phyloP scores from a whole-genome alignment of 2,329 filamentous ascomycete species.

The Aplosporella prunicola region DNA sequence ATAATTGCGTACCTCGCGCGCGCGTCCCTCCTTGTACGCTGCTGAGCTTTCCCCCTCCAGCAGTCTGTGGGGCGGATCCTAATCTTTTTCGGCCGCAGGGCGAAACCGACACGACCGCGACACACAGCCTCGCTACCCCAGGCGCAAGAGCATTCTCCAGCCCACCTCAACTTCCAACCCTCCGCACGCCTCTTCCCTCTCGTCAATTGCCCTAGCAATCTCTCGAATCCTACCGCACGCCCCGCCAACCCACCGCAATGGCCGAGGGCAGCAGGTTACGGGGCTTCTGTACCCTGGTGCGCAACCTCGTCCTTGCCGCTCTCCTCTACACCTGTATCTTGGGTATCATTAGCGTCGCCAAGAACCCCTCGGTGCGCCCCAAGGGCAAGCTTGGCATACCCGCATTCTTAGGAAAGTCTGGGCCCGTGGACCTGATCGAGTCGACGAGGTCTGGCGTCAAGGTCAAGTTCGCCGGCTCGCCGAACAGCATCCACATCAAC shows the following conservation, averaged over 20 bases:
- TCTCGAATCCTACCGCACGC: neutral
- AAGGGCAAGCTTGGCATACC: constrained; percentile 34
- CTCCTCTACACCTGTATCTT: constrained; percentile 35
- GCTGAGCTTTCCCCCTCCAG: too few relatives aligned
- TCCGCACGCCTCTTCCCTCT: too few relatives aligned
- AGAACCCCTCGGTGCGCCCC: constrained; percentile 30
- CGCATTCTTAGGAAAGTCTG: constrained; percentile 32
- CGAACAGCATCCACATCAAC: constrained; percentile 38
- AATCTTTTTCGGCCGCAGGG: too few relatives aligned
- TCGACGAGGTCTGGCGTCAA: constrained; percentile 31
- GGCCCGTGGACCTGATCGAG: constrained; percentile 32
- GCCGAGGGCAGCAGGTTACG: constrained; percentile 24
- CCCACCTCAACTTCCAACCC: too few relatives aligned
- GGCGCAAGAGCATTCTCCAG: too few relatives aligned
- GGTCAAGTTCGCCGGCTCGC: constrained; percentile 34
- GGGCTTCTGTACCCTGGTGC: constrained; percentile 29
- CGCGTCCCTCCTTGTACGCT: too few relatives aligned
- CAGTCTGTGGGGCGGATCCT: too few relatives aligned
- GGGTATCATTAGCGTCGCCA: constrained; percentile 32
- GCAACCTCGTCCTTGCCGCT: constrained; percentile 35
- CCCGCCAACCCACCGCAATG: constrained; percentile 17
- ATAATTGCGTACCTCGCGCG: too few relatives aligned
- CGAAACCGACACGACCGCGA: too few relatives aligned
- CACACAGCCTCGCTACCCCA: too few relatives aligned
- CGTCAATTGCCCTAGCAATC: too few relatives aligned